Percentiles rank a stretch among this genome's conserved stretches.
Conservation (phyloP, 2,329 filamentous ascomycete species). For the Penicillium sp. region DNA sequence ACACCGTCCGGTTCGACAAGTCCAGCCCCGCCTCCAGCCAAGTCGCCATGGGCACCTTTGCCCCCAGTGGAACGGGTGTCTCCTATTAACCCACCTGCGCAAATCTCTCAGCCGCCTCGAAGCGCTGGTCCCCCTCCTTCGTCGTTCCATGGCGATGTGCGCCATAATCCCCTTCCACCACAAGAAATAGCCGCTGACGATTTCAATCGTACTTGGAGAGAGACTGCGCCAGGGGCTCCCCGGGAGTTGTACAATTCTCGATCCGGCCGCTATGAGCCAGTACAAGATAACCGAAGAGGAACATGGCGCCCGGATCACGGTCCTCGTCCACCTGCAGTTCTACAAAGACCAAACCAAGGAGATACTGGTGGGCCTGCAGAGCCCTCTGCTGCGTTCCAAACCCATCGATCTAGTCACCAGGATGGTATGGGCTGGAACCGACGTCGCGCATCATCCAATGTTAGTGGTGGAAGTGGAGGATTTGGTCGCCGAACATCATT, state of each 20-base stretch:
- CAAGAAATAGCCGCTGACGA: constrained; percentile 92
- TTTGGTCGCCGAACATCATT: constrained; percentile 59
- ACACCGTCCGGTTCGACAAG: constrained; percentile 43
- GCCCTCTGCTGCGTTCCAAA: constrained; percentile 81
- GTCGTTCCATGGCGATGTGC: constrained; percentile 50
- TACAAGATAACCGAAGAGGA: constrained; percentile 65
- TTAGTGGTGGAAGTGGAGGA: constrained; percentile 76
- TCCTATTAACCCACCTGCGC: constrained; percentile 53
- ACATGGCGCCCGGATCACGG: constrained; percentile 61
- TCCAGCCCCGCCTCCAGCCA: constrained; percentile 59
- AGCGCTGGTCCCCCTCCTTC: constrained; percentile 48
- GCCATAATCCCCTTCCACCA: constrained; percentile 48
- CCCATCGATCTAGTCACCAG: constrained; percentile 62
- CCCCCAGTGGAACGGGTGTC: constrained; percentile 79
- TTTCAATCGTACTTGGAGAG: constrained; percentile 80
- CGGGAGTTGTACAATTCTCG: constrained; percentile 92
- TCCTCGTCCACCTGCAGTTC: constrained; percentile 65
- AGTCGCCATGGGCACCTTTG: constrained; percentile 85
- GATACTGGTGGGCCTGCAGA: constrained; percentile 65
- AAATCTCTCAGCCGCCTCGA: constrained; percentile 42
- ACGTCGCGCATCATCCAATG: constrained; percentile 80
- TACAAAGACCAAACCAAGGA: constrained; percentile 65
- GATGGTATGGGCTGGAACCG: constrained; percentile 60
- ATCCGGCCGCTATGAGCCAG: constrained; percentile 87
- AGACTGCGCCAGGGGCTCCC: constrained; percentile 56